Conservation (phyloP, 371 early-diverging fungal species). For the Mucor plumbeus region DNA sequence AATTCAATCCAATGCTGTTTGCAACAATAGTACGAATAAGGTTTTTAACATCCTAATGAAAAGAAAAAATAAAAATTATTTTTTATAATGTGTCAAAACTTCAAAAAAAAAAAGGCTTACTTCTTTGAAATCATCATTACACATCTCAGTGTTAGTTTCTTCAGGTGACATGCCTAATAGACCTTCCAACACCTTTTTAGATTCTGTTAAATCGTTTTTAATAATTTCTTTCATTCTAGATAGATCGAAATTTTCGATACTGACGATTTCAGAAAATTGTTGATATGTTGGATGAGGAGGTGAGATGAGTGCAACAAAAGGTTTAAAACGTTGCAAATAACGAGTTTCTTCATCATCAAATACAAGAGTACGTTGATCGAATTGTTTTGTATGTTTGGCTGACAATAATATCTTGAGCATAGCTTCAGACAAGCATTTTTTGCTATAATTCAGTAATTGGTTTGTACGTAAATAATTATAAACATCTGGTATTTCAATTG, state of each 20-base stretch:
- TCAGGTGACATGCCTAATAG: constrained; percentile 19
- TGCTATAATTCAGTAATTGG: constrained; percentile 23
- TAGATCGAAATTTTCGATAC: constrained; percentile 36
- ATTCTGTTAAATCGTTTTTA: constrained; percentile 26
- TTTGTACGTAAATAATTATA: constrained; percentile 14
- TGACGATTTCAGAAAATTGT: constrained; percentile 29
- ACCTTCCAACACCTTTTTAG: constrained; percentile 40
- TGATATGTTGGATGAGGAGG: constrained; percentile 54
- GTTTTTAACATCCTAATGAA: constrained; percentile 43
- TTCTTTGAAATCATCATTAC: constrained; percentile 44
- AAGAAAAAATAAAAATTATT: neutral
- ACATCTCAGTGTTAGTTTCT: constrained; percentile 53
- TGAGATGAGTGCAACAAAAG: constrained; percentile 52
- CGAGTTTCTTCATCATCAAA: constrained; percentile 64
- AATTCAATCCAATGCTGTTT: constrained; percentile 35
- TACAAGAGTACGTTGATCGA: constrained; percentile 41
- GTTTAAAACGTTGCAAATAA: constrained; percentile 65
- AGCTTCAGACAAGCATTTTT: constrained; percentile 33
- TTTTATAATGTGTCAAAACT: neutral
- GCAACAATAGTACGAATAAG: constrained; percentile 48
- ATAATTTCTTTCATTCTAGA: constrained; percentile 15
- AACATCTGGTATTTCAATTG: constrained; percentile 1
- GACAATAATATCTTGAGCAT: constrained; percentile 42
- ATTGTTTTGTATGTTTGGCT: constrained; percentile 45
- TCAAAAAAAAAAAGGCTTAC: constrained; percentile 24